Evolutionary conservation across 1,284 basidiomycete genomes (phyloP).

Genomic region (Puccinia brachypodii): DNA sequence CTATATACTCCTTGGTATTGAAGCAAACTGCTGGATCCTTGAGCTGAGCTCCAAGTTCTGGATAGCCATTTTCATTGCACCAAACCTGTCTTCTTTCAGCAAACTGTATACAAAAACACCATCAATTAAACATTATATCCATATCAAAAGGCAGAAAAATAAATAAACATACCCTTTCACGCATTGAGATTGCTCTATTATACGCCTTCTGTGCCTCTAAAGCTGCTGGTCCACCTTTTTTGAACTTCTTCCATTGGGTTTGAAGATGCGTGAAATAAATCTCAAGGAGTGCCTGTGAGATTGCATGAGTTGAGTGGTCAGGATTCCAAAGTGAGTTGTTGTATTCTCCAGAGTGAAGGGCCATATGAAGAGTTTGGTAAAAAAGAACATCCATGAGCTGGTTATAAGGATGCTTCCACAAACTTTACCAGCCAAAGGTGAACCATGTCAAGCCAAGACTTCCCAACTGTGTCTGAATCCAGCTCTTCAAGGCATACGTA

Average conservation of each 20-base stretch:
- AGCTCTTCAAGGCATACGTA: constrained; percentile 11
- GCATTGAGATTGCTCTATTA: neutral
- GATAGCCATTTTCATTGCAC: constrained; percentile 26
- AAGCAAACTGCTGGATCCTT: constrained; percentile 17
- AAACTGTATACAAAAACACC: neutral
- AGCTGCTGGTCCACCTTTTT: neutral
- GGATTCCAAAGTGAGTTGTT: neutral
- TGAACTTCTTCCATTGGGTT: neutral
- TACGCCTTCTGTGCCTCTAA: neutral
- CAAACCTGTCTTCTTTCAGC: constrained; percentile 19
- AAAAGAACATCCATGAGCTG: constrained; percentile 4
- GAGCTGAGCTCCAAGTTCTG: constrained; percentile 6
- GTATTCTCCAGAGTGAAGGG: constrained; percentile 2
- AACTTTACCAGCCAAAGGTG: constrained; percentile 17
- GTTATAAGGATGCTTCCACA: constrained; percentile 13
- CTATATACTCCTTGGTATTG: neutral
- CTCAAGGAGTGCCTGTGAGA: neutral
- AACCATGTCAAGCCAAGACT: neutral
- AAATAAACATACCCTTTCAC: constrained; percentile 9
- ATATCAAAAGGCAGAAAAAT: too few relatives aligned
- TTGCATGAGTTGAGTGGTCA: neutral
- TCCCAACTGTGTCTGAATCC: constrained; percentile 10
- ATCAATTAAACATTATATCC: too few relatives aligned
- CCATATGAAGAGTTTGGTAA: constrained; percentile 10
- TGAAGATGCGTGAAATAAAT: constrained; percentile 4